phyloP scores from a whole-genome alignment of 768 basidiomycete genomes.

The Favolaschia claudopus region DNA sequence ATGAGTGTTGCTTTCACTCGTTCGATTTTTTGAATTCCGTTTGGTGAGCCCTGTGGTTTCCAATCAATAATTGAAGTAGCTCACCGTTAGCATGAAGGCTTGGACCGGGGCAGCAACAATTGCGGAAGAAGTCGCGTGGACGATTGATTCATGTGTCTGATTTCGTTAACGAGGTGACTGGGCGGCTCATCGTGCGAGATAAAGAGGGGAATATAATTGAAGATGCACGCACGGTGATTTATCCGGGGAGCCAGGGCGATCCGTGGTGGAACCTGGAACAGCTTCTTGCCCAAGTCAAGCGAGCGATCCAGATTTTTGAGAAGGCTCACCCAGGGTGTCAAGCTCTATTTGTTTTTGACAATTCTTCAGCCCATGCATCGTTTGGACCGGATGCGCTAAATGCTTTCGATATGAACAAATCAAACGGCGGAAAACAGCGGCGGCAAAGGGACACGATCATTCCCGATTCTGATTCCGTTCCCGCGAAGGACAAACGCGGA shows the following conservation, averaged over 20 bases:
- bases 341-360: conserved; percentile 2
- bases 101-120: conserved; percentile 1
- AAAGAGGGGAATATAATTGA: conserved; percentile 17
- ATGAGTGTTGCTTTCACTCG: conserved; percentile 39
- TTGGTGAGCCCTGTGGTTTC: neutral
- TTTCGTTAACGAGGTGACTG: conserved; percentile 35
- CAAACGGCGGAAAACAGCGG: conserved; percentile 32
- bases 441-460: conserved; percentile 29
- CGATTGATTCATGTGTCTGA: conserved; percentile 37
- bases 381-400: conserved; percentile 32
- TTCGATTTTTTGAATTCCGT: conserved; percentile 32
- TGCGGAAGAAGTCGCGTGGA: conserved; percentile 29
- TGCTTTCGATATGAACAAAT: conserved; percentile 34
- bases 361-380: conserved; percentile 35
- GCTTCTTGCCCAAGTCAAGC: neutral
- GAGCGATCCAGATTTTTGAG: neutral
- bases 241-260: conserved; percentile 28
- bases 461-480: conserved; percentile 29
- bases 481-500: conserved; percentile 32
- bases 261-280: conserved; percentile 9
- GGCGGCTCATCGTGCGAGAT: conserved; percentile 26
- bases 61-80: too few species aligned
- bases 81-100: too few species aligned
- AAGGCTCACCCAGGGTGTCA: conserved; percentile 22
- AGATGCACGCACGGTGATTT: conserved; percentile 34